A percentile compares a stretch with the other conserved stretches of the same genome.
phyloP scores from a whole-genome alignment of 1,139 yeast species.

The Geotrichum fermentans region DNA sequence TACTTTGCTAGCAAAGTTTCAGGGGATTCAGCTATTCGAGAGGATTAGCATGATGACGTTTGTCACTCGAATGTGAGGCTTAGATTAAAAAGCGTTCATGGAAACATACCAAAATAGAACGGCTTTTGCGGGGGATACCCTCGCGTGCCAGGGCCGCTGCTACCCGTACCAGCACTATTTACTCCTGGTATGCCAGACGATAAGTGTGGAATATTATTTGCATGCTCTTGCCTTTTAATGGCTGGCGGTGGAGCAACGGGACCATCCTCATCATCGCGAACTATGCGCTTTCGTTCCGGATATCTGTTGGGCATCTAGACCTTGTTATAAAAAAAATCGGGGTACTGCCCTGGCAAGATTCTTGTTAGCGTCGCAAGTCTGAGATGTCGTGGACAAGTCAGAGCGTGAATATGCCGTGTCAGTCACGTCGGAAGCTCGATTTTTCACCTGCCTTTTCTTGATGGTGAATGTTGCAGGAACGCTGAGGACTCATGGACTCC shows the following conservation, averaged over 20 bases:
- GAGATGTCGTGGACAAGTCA: no score
- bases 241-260: conserved; percentile 12
- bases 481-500: no score
- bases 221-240: conserved; percentile 9
- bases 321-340: no score
- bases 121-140: conserved; percentile 16
- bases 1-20: conserved; percentile 74
- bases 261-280: conserved; percentile 32
- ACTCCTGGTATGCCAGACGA: neutral
- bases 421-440: no score
- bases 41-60: conserved; percentile 50
- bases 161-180: conserved; percentile 19
- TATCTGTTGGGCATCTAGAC: conserved; percentile 21
- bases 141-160: conserved; percentile 25
- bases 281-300: conserved; percentile 31
- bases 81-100: neutral
- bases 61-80: neutral
- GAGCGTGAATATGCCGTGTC: no score
- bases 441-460: no score
- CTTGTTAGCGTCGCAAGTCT: no score
- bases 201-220: neutral
- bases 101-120: conserved; percentile 11
- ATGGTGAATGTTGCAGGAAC: no score
- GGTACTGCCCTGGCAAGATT: no score
- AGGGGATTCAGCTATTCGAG: conserved; percentile 60